Base-by-base conservation (phyloP, 2,329 filamentous ascomycete genomes). In the Talaromyces sp. region DNA sequence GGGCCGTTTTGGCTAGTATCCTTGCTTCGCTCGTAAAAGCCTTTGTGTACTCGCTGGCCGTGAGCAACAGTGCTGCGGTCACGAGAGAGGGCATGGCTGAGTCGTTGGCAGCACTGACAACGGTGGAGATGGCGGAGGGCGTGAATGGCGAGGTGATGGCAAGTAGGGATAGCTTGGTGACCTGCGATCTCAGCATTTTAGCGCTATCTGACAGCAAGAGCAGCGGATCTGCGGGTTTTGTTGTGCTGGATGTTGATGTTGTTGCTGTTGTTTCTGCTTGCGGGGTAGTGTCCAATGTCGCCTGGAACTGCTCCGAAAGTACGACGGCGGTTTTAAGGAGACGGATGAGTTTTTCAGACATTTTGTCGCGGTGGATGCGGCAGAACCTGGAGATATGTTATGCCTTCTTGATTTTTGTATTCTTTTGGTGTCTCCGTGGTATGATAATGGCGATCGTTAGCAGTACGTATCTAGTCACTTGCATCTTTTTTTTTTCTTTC, bases 101-200 rank as follows among this genome's bases (percentile, higher is more conserved):
- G 12, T 84, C 81, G 24, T 87, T 82, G n/a, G 96, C 81, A 61
- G 92, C 86, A 35, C 84, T 81, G 4, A 97, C 77, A 14, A 95
- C 85, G 26, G 83, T 86, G 10, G 76, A 77, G 35, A 96, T 81
- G 5, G 91, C 92, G 0, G 87, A 86, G 0, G 90, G 87, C 0
- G 92, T 94, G 66, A 96, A 95, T 0, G 93, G 92, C 19, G 90
- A 84, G 69, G 90, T 96, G 69, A 95, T 89, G 1, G 94, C 84
- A 12, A 97, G 83, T 0, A 97, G 86, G 0, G 90, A 93, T 27
- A 97, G 81, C 64, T 96, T 96, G 6, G 92, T 96, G 1, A 88
- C 85, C 70, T 97, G 91, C 0, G 92, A 90, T 71, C 85, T 87
- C 61, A 96, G 85, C 5, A 95, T 81, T 27, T 82, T 84, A 0